Base-by-base conservation (phyloP, 805 yeast species). In the Saturnispora silvae region DNA sequence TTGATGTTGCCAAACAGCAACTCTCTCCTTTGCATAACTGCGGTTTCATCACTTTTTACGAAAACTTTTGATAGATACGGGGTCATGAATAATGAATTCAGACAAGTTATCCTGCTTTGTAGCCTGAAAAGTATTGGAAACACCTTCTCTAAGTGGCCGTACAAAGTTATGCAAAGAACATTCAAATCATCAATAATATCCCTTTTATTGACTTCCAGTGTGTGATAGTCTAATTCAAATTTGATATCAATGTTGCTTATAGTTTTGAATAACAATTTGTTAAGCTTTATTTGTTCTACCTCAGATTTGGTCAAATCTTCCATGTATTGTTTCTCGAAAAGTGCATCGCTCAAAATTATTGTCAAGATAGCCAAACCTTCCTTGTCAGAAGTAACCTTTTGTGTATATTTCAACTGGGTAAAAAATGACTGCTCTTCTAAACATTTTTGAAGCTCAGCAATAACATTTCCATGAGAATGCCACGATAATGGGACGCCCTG, bases 61-160 rank as follows among this genome's bases (percentile, higher is more conserved):
- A 48, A 45, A 3, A 51, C 42, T 27, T 44, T 43, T 13, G 45
- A 41, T 4, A 51, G 30, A 3, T 47, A 41, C 1, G 38, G 33
- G 20, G 46, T 39, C 2, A 34, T 20, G 16, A 41, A 40, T 24
- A 41, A 45, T 7, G 56, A 45, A 16, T 38, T 34, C 14, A 24
- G 35, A 30, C 50, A 44, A 7, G 40, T 46, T 8, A 40, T 24
- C 23, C 58, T 39, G n/a, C 54, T 42, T 28, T 48, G 38, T 39
- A 44, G 51, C 8, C 58, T 54, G 29, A 57, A 56, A 13, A 49
- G 48, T 18, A 59, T 32, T 1, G 64, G 64, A n/a, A 44, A 41
- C 3, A 27, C 22, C 4, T 31, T n/a, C 31, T 54, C 57, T 16
- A 57, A 38, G 8, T 47, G 32, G 23, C 52, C 10, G 14, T 47